Base-by-base conservation (phyloP, 306 rosid genomes). In the Dryas octopetala region DNA sequence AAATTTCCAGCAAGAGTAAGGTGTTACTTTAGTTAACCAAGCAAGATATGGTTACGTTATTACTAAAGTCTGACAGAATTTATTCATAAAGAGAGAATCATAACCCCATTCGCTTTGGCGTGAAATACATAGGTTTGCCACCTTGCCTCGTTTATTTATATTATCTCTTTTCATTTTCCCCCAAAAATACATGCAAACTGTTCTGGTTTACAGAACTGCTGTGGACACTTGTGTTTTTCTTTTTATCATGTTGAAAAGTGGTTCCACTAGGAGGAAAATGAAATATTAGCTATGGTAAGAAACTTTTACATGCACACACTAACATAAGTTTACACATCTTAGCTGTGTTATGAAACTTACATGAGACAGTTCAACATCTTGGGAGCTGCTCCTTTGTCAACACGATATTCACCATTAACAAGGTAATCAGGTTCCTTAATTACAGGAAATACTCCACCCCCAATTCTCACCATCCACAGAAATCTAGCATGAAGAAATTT, bases 391-490 rank as follows among this genome's bases (percentile, higher is more conserved):
- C 99, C 99, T 84, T 89, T 96, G 92, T 96, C 99, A 28, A 96
- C 98, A 68, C 99, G 97, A 83, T 92, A 96, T 77, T 96, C 99
- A 74, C 99, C 99, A 83, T 96, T 92, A 72, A 83, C 98, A 62
- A 96, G 98, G 86, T 96, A 96, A 72, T 96, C 99, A 3, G 99
- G 98, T 80, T 96, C 99, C 88, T 92, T 96, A 75, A 96, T 96
- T 69, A 96, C 92, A 57, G 99, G 99, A 77, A 89, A 96, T 74
- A 96, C 99, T 13, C 99, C 99, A 6, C 99, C 98, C 26, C 99
- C 98, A 74, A 92, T 96, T 83, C 99, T 91, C 85, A 96, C 99
- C 99, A 96, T 96, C 98, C 98, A 96, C 80, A 96, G 87, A 87
- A 96, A 96, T 76, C 99, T 96, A 71, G 62, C 77, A 75, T 75